Percentiles rank a stretch among this genome's conserved stretches.
These are phyloP conservation scores for Alisma plantagoaquatica DNA, from an alignment of 106 monocot species.

Conservation along the genomic window DNA sequence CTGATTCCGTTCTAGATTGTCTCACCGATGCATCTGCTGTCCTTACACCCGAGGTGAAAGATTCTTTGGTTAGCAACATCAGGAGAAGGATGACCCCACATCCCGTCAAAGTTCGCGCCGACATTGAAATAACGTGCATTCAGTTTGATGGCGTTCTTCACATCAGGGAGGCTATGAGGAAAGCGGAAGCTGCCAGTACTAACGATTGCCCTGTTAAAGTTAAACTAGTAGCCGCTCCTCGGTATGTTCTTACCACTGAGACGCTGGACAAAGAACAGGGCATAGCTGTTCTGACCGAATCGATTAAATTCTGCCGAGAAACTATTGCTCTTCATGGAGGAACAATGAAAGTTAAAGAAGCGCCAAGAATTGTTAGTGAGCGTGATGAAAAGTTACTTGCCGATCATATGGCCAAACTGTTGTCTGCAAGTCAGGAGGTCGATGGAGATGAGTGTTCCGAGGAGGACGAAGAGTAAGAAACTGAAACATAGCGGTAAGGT, in stretches of 20 bases:
- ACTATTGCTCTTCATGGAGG: constrained; percentile 66
- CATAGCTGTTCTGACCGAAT: constrained; percentile 46
- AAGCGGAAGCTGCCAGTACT: constrained; percentile 75
- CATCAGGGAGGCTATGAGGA: constrained; percentile 87
- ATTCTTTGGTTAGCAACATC: constrained; percentile 72
- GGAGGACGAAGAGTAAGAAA: constrained; percentile 81
- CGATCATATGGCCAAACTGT: constrained; percentile 59
- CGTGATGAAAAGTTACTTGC: constrained; percentile 70
- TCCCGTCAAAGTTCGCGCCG: constrained; percentile 81
- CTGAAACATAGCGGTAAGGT: no score
- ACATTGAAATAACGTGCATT: constrained; percentile 90
- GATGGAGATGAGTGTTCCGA: constrained; percentile 58
- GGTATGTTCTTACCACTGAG: constrained; percentile 90
- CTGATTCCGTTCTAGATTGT: constrained; percentile 54
- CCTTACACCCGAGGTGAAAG: constrained; percentile 75
- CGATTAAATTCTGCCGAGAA: constrained; percentile 66
- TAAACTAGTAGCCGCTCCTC: constrained; percentile 81
- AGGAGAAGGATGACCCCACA: constrained; percentile 92
- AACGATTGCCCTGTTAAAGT: constrained; percentile 87
- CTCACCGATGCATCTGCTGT: constrained; percentile 69
- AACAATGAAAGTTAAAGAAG: constrained; percentile 75
- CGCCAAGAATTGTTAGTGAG: constrained; percentile 76
- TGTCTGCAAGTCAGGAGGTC: constrained; percentile 43
- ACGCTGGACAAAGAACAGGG: constrained; percentile 97
- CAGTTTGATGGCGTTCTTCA: constrained; percentile 90